Conservation (phyloP, 177 flowering plant species). For the Vitis hybrid region DNA sequence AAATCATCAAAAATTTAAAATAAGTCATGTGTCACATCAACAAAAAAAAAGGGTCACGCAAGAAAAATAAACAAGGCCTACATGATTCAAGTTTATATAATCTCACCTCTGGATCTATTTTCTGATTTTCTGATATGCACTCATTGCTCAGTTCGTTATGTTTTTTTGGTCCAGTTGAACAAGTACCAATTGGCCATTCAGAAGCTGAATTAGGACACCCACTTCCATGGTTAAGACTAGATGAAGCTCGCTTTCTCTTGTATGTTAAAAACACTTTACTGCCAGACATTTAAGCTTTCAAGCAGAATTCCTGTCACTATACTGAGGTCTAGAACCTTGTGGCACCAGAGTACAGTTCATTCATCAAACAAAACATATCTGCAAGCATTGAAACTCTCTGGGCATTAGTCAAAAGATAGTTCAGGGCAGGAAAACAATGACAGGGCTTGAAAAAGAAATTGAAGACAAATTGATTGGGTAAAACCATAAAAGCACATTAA, state of each 20-base stretch:
- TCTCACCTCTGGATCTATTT: constrained; percentile 23
- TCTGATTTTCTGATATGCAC: constrained; percentile 13
- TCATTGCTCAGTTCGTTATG: constrained; percentile 7
- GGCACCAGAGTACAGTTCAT: background rate
- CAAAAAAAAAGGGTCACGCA: no score
- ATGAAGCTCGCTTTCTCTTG: constrained; percentile 24
- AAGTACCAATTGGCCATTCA: constrained; percentile 2
- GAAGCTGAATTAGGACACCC: constrained; percentile 2
- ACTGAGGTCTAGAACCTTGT: constrained; percentile 3
- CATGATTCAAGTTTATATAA: constrained; percentile 2
- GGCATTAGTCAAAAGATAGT: background rate
- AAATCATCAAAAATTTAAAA: background rate
- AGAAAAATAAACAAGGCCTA: background rate
- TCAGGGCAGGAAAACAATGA: background rate
- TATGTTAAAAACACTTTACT: constrained; percentile 30
- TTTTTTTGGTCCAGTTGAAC: constrained; percentile 4
- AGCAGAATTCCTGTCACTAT: background rate
- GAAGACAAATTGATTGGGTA: background rate
- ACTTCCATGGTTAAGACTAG: constrained; percentile 10
- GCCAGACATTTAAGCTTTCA: constrained; percentile 26
- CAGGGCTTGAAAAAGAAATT: background rate
- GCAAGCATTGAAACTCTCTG: background rate
- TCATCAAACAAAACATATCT: background rate
- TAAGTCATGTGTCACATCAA: no score
- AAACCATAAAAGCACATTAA: no score